phyloP scores from a whole-genome alignment of 1,139 yeast genomes.

The Eremothecium gossypii region DNA sequence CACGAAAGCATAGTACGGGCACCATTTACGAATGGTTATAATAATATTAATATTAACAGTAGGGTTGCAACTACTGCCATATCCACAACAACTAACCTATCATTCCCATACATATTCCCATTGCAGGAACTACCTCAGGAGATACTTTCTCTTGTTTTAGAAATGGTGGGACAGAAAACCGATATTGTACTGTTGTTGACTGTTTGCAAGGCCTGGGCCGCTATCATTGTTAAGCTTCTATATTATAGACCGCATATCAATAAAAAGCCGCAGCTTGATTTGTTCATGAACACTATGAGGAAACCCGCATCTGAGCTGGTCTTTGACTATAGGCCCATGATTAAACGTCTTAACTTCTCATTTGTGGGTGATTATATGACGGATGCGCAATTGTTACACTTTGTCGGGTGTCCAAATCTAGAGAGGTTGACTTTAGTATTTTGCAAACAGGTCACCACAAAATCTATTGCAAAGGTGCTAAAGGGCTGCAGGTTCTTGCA shows the following conservation, averaged over 20 bases:
- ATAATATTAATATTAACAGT: background rate
- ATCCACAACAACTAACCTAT: background rate
- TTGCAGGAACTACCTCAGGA: slow-evolving; percentile 69
- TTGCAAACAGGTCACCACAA: slow-evolving; percentile 58
- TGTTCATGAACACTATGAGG: slow-evolving; percentile 48
- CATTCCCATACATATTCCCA: slow-evolving; percentile 31
- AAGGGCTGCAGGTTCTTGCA: slow-evolving; percentile 61
- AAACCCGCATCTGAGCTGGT: slow-evolving; percentile 41
- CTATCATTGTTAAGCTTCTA: slow-evolving; percentile 64
- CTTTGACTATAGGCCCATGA: slow-evolving; percentile 66
- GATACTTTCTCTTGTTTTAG: slow-evolving; percentile 60
- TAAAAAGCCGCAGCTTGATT: slow-evolving; percentile 39
- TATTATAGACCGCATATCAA: slow-evolving; percentile 87
- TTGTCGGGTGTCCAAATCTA: slow-evolving; percentile 58
- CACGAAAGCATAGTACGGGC: background rate
- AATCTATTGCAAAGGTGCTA: slow-evolving; percentile 53
- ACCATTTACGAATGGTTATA: slow-evolving; percentile 1
- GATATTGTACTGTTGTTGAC: slow-evolving; percentile 64
- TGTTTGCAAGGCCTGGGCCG: slow-evolving; percentile 78
- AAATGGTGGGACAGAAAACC: slow-evolving; percentile 49
- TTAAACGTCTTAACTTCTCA: slow-evolving; percentile 73
- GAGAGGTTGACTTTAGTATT: slow-evolving; percentile 82
- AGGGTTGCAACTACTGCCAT: background rate
- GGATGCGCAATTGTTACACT: slow-evolving; percentile 49
- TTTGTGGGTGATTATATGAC: slow-evolving; percentile 60